A percentile compares a stretch with the other conserved stretches of the same genome.
Evolutionary conservation across 208 protist genomes (phyloP).

Genomic region (Leishmania arabica): DNA sequence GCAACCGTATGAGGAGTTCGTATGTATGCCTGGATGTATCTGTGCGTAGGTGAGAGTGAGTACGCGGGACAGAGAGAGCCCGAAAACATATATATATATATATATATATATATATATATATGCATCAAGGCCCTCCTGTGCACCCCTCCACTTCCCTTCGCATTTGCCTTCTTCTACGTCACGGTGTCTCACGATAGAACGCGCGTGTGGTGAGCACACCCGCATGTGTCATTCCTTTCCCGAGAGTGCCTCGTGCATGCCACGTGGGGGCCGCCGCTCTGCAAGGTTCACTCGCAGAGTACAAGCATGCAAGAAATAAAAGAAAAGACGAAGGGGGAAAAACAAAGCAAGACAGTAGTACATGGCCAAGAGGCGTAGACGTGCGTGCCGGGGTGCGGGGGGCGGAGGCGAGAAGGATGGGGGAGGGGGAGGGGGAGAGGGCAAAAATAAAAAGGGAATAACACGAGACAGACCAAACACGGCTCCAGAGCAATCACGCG

Average conservation of each 20-base stretch:
- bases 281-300: neutral
- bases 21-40: constrained; percentile 1
- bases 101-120: neutral
- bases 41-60: neutral
- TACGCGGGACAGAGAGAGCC: neutral
- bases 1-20: neutral
- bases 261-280: neutral
- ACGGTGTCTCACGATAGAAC: neutral
- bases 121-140: neutral
- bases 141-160: neutral
- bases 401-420: neutral
- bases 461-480: neutral
- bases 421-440: neutral
- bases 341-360: neutral
- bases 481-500: neutral
- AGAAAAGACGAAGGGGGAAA: neutral
- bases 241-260: neutral
- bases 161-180: neutral
- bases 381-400: neutral
- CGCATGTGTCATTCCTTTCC: neutral
- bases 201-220: neutral
- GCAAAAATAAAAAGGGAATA: neutral
- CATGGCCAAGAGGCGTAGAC: neutral
- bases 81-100: neutral
- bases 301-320: neutral